Evolutionary conservation across 352 stramenopile species (phyloP).

Genomic region (Aphanomyces cochlioides): DNA sequence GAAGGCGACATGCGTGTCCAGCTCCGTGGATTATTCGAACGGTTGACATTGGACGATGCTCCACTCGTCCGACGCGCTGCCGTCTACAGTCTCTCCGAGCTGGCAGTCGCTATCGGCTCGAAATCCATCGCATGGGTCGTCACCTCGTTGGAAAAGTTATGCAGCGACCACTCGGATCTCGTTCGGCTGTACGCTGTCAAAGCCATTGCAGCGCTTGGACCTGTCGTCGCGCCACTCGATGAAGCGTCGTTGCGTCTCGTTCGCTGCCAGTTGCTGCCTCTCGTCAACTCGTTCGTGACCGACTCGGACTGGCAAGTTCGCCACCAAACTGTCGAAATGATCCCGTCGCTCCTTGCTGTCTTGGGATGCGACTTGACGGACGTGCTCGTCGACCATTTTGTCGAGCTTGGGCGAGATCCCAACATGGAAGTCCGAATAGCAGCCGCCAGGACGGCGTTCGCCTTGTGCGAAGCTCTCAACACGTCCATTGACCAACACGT

Average conservation of each 20-base stretch:
- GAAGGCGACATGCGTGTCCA: conserved; percentile 70
- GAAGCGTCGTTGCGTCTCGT: conserved; percentile 56
- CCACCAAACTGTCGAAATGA: conserved; percentile 64
- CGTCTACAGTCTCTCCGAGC: conserved; percentile 75
- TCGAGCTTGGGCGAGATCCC: conserved; percentile 72
- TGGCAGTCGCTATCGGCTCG: conserved; percentile 53
- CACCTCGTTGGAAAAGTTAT: conserved; percentile 75
- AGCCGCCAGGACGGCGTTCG: conserved; percentile 61
- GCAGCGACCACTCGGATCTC: conserved; percentile 42
- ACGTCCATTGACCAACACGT: conserved; percentile 38
- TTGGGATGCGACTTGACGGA: conserved; percentile 80
- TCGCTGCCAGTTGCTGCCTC: conserved; percentile 76
- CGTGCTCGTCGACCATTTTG: conserved; percentile 85
- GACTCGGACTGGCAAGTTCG: conserved; percentile 86
- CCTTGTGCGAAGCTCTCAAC: conserved; percentile 54
- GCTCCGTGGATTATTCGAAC: conserved; percentile 81
- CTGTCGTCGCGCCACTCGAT: conserved; percentile 30
- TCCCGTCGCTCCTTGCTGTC: conserved; percentile 68
- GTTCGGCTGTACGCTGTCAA: conserved; percentile 24
- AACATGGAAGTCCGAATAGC: conserved; percentile 82
- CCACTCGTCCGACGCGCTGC: conserved; percentile 77
- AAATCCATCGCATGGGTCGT: conserved; percentile 63
- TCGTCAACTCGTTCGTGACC: conserved; percentile 85
- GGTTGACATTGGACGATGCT: conserved; percentile 84
- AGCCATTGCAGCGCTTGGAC: conserved; percentile 6